phyloP scores from a whole-genome alignment of 768 basidiomycete genomes.

The Termitomyces heimii region DNA sequence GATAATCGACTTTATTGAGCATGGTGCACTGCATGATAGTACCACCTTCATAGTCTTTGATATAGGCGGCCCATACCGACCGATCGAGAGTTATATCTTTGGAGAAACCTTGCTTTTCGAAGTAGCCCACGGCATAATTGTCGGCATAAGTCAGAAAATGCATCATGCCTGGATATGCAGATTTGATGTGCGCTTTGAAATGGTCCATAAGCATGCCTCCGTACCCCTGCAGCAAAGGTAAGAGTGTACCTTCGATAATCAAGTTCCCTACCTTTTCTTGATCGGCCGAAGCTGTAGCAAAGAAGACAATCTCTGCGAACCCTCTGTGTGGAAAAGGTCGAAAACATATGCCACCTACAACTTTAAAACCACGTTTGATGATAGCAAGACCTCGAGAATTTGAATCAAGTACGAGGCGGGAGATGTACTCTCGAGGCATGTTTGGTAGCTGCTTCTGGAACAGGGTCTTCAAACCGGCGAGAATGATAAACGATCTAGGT shows the following conservation, averaged over 20 bases:
- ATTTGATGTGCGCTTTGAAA: slow-evolving; percentile 88
- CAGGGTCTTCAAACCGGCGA: slow-evolving; percentile 93
- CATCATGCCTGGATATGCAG: slow-evolving; percentile 80
- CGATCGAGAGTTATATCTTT: slow-evolving; percentile 94
- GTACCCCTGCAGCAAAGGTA: slow-evolving; percentile 65
- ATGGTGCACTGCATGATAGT: slow-evolving; percentile 99
- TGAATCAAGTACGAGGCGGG: slow-evolving; percentile 86
- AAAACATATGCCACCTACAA: slow-evolving; percentile 97
- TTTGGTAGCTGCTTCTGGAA: slow-evolving; percentile 98
- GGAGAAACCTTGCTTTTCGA: slow-evolving; percentile 98
- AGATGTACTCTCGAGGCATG: slow-evolving; percentile 99
- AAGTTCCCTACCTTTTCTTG: slow-evolving; percentile 82
- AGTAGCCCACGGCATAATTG: slow-evolving; percentile 98
- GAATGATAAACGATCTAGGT: slow-evolving; percentile 73
- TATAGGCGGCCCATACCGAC: slow-evolving; percentile 95
- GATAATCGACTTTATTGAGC: slow-evolving; percentile 88
- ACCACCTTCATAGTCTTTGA: slow-evolving; percentile 99
- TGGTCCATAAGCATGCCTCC: slow-evolving; percentile 98
- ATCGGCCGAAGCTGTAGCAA: slow-evolving; percentile 92
- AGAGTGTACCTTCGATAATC: not conserved
- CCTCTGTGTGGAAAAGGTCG: slow-evolving; percentile 91
- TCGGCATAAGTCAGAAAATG: slow-evolving; percentile 98
- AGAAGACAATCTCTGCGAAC: slow-evolving; percentile 98
- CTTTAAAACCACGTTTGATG: slow-evolving; percentile 90
- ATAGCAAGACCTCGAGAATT: slow-evolving; percentile 94